Evolutionary conservation across 2,329 filamentous ascomycete genomes (phyloP).

Genomic region (Blastomyces parvus): DNA sequence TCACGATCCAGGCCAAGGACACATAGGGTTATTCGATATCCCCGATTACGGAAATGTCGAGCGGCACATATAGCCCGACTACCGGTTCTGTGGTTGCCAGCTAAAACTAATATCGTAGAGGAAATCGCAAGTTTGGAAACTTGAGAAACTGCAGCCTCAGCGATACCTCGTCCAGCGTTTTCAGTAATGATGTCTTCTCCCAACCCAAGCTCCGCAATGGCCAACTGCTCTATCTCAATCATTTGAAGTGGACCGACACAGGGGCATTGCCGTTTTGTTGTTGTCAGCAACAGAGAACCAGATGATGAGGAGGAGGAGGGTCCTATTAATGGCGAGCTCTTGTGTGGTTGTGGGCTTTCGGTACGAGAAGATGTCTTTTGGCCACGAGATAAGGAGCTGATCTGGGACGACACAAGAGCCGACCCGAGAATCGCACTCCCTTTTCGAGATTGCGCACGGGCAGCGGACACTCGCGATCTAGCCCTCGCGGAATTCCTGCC

Average conservation of each 20-base stretch:
- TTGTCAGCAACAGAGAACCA: slow-evolving; percentile 44
- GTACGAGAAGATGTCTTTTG: slow-evolving; percentile 31
- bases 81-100: slow-evolving; percentile 88
- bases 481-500: slow-evolving; percentile 39
- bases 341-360: slow-evolving; percentile 33
- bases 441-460: slow-evolving; percentile 33
- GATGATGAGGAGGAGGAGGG: slow-evolving; percentile 26
- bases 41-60: slow-evolving; percentile 76
- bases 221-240: slow-evolving; percentile 85
- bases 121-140: slow-evolving; percentile 49
- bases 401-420: slow-evolving; percentile 27
- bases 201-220: slow-evolving; percentile 75
- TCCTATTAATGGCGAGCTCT: slow-evolving; percentile 35
- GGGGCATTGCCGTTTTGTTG: slow-evolving; percentile 47
- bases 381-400: slow-evolving; percentile 27
- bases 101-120: slow-evolving; percentile 64
- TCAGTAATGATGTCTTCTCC: slow-evolving; percentile 86
- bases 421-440: slow-evolving; percentile 34
- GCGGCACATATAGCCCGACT: slow-evolving; percentile 75
- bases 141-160: slow-evolving; percentile 62
- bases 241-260: slow-evolving; percentile 66
- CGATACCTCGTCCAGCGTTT: slow-evolving; percentile 79
- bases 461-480: slow-evolving; percentile 31
- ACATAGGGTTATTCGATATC: slow-evolving; percentile 69
- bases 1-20: slow-evolving; percentile 78